Conservation (phyloP, 2,329 filamentous ascomycete species). For the Alternaria sp. region DNA sequence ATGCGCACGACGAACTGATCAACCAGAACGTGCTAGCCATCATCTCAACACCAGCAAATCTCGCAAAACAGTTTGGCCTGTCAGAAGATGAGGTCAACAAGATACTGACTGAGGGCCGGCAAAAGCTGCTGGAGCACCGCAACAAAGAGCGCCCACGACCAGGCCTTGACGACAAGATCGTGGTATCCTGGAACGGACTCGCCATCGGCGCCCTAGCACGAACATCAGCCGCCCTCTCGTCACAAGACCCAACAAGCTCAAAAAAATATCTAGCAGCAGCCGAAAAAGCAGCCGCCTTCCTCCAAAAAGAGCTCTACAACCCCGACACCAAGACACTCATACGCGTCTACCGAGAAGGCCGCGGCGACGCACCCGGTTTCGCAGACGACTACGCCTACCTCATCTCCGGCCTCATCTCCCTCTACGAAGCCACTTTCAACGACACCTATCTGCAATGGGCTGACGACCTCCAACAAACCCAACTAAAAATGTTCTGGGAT, state of each 20-base stretch:
- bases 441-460: constrained; percentile 80
- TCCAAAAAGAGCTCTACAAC: constrained; percentile 78
- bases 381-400: constrained; percentile 96
- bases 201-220: constrained; percentile 84
- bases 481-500: constrained; percentile 83
- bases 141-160: constrained; percentile 79
- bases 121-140: constrained; percentile 74
- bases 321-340: constrained; percentile 68
- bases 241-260: constrained; percentile 66
- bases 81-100: constrained; percentile 72
- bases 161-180: constrained; percentile 84
- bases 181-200: constrained; percentile 87
- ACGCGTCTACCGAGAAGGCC: constrained; percentile 75
- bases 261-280: constrained; percentile 71
- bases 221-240: constrained; percentile 72
- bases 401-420: constrained; percentile 79
- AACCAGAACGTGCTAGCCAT: constrained; percentile 89
- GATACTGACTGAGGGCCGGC: constrained; percentile 71
- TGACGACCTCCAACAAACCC: constrained; percentile 78
- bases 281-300: constrained; percentile 72
- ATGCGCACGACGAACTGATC: constrained; percentile 92
- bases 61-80: constrained; percentile 79
- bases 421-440: constrained; percentile 85
- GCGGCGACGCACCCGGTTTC: constrained; percentile 74
- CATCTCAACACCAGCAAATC: constrained; percentile 69